Base-by-base conservation (phyloP, 2,329 filamentous ascomycete species). In the Microcera coccophila region DNA sequence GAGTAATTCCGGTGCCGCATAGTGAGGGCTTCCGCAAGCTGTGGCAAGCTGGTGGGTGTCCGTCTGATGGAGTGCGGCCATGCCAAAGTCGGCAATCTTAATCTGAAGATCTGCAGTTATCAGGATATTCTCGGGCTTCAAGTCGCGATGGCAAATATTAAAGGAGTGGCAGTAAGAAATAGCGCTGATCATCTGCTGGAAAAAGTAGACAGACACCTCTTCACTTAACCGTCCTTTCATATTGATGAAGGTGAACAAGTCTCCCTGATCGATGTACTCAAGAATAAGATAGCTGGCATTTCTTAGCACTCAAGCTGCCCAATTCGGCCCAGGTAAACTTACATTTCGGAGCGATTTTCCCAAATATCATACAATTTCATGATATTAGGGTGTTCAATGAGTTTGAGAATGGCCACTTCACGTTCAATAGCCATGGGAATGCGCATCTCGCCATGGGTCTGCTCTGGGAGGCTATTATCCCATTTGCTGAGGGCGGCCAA, bases 71-170 rank as follows among this genome's bases (percentile, higher is more conserved):
- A 97, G 74, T 3, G 91, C 91, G 34, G 93, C 93, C 90, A 98
- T 96, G 32, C 93, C 91, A 64, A 98, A 98, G 64, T 98, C 93
- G 39, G 91, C 91, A 56, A 98, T 83, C 68, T 97, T 98, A 64
- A 97, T 82, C 44, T 87, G 82, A 40, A 84, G 78, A 36, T 84
- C 72, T 3, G 73, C 72, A 44, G 90, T 90, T 38, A 98, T 75
- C 15, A 98, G 74, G 35, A 98, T 96, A 58, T 98, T 98, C 67
- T 98, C 93, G 0, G 90, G 93, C 67, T 98, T 98, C 40, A 98
- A 74, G 57, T 98, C 93, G 18, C 93, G 86, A 62, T 98, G 93
- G 62, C 90, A 95, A 50, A 98, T 95, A 55, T 91, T 90, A 69
- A 95, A 88, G 3, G 86, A 82, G 66, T 98, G 93, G 55, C 90